A percentile compares a stretch with the other conserved stretches of the same genome.
Conservation (phyloP, 2,329 filamentous ascomycete genomes). For the Mycogone perniciosa region DNA sequence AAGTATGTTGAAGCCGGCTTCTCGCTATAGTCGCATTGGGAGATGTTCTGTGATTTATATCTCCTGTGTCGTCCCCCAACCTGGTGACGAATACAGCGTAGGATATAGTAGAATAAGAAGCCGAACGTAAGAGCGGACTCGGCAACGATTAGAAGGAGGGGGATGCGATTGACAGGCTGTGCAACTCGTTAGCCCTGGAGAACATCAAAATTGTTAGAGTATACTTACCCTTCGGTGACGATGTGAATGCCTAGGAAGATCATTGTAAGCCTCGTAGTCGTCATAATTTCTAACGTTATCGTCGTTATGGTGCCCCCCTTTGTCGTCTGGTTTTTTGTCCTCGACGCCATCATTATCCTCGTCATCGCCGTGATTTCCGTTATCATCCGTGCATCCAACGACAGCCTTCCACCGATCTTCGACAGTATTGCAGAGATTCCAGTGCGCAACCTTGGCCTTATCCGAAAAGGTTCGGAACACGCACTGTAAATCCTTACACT, state of each 20-base stretch:
- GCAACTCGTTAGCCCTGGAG: neutral
- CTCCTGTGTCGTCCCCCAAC: neutral
- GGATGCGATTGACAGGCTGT: conserved; percentile 1
- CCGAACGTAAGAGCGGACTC: conserved; percentile 9
- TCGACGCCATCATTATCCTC: neutral
- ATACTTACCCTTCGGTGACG: conserved; percentile 2
- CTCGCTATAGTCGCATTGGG: no score
- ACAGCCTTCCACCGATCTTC: conserved; percentile 6
- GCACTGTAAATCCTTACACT: neutral
- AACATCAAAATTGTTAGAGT: no score
- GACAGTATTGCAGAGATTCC: conserved; percentile 6
- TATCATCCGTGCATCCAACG: neutral
- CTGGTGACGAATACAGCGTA: conserved; percentile 8
- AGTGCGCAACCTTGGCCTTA: conserved; percentile 3
- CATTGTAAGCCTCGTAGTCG: conserved; percentile 1
- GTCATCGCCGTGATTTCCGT: neutral
- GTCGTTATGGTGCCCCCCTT: neutral
- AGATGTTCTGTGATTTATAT: no score
- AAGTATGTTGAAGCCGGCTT: neutral
- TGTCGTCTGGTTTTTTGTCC: neutral
- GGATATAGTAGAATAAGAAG: conserved; percentile 4
- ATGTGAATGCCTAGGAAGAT: neutral
- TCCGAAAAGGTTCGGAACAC: conserved; percentile 5
- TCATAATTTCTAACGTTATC: neutral
- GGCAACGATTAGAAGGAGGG: conserved; percentile 6